Evolutionary conservation across 2,329 filamentous ascomycete genomes (phyloP).

Genomic region (Phaeosphaeriaceae sp.): DNA sequence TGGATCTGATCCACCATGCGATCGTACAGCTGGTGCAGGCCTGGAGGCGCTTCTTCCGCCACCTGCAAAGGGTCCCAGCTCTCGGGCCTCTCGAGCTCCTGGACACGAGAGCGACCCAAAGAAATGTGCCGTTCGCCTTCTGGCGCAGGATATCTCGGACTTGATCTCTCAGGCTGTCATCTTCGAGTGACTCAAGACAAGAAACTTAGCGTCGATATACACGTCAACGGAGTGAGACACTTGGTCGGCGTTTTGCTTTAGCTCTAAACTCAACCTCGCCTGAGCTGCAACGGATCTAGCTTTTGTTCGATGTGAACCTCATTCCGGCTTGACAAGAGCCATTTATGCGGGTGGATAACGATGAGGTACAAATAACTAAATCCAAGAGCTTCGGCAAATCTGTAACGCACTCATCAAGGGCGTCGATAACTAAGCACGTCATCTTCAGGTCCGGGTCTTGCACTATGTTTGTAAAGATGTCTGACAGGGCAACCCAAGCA

Average conservation of each 20-base stretch:
- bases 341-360: conserved; percentile 11
- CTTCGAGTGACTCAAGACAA: conserved; percentile 34
- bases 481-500: too few species aligned
- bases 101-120: conserved; percentile 2
- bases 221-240: conserved; percentile 14
- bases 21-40: conserved; percentile 48
- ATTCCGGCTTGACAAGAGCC: conserved; percentile 14
- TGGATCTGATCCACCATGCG: conserved; percentile 49
- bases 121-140: too few species aligned
- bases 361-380: not conserved
- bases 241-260: conserved; percentile 38
- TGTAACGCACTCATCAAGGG: conserved; percentile 16
- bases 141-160: too few species aligned
- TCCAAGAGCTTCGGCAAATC: conserved; percentile 4
- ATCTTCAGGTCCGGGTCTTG: conserved; percentile 31
- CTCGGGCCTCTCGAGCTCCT: conserved; percentile 26
- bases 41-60: conserved; percentile 29
- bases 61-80: conserved; percentile 25
- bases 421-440: conserved; percentile 13
- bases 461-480: conserved; percentile 45
- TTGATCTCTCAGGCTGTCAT: conserved; percentile 30
- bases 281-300: conserved; percentile 14
- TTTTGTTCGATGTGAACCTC: conserved; percentile 35
- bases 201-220: too few species aligned
- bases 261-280: conserved; percentile 28